A percentile compares a stretch with the other conserved stretches of the same genome.
These are phyloP conservation scores for Medicago truncatula DNA, from an alignment of 306 rosid genomes.

Conservation along the genomic window MtrunA17r5.0-ANR NC_053043.1:33587001-33587500, in stretches of 20 bases:
- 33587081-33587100: constrained; percentile 12
- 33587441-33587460: constrained; percentile 92
- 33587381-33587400: constrained; percentile 81
- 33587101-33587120: background rate
- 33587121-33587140: background rate
- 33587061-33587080: too few species aligned
- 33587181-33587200: constrained; percentile 92
- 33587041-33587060: background rate
- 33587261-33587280: background rate
- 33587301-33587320: background rate
- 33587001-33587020: constrained; percentile 2
- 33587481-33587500: constrained; percentile 95
- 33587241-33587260: background rate
- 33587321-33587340: constrained; percentile 69
- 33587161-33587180: constrained; percentile 93
- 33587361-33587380: constrained; percentile 88
- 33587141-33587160: constrained; percentile 92
- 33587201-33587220: constrained; percentile 87
- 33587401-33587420: constrained; percentile 92
- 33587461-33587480: constrained; percentile 91
- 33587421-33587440: constrained; percentile 95
- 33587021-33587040: background rate
- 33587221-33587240: constrained; percentile 55
- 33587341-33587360: constrained; percentile 75
- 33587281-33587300: constrained; percentile 4